Evolutionary conservation across 768 basidiomycete species (phyloP), one percentile per base, ranked within the genome.

Genomic region (Omphalotus guepiniiformis): DNA sequence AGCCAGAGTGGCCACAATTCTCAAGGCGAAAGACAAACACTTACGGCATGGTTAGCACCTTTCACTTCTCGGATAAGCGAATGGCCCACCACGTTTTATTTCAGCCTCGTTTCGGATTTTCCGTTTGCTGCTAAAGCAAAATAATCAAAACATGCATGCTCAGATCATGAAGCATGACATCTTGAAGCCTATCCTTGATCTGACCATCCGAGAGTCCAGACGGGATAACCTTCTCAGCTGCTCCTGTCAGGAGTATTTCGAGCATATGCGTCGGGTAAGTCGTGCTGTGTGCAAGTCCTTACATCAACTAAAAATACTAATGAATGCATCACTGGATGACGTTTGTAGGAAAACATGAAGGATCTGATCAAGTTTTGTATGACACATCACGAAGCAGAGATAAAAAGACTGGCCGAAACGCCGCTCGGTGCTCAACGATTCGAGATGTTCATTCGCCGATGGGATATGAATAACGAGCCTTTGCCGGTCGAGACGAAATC

Each of bases 211-310:
- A 51, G 94, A 96, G 65, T 86, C 88, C 27, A 71, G 76, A 44
- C 76, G 90, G 49, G 96, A 99, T 64, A 99, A 94, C 67, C 75
- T 99, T 51, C 71, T 99, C 46, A 89, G 86, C 57, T 93, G 93
- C 57, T 91, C 93, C 30, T 97, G 93, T 72, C 86, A 96, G 63
- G 96, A 98, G 63, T 88, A 89, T 53, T 93, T 98, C 58, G 96
- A 99, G 57, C 78, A 80, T 55, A 88, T 98, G 65, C 83, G 93
- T 46, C 78, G 82, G 69, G 93, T 94, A 52, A 53, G 79, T 66
- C 16, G n/a, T 39, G 19, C 28, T 30, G 12, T 38, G 36, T 46
- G 34, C 28, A 12, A n/a, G 30, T 42, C n/a, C n/a, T n/a, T n/a
- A n/a, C n/a, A n/a, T n/a, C n/a, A n/a, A n/a, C n/a, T n/a, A n/a